These are phyloP conservation scores for Naganishia cerealis DNA, from an alignment of 1,284 basidiomycete species.

Conservation along the genomic window DNA sequence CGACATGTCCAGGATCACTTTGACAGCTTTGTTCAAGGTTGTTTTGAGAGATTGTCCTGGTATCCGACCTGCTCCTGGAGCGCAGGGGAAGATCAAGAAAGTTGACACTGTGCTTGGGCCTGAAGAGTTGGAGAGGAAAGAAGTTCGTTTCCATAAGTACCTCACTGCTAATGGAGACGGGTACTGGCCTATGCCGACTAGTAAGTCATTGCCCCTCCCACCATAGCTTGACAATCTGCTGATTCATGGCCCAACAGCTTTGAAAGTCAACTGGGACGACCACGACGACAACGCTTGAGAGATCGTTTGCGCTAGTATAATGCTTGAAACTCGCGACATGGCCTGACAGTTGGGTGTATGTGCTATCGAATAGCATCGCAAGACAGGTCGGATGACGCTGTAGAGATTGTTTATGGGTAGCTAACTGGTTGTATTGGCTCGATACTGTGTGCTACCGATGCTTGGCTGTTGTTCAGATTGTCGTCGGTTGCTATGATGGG, in stretches of 20 bases:
- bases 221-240: neutral
- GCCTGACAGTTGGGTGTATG: no score
- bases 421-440: no score
- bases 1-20: neutral
- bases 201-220: neutral
- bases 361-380: no score
- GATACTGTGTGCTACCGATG: no score
- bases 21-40: neutral
- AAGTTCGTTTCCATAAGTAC: slow-evolving; percentile 3
- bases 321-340: no score
- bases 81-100: slow-evolving; percentile 2
- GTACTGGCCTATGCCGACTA: neutral
- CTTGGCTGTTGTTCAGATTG: no score
- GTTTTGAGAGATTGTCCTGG: slow-evolving; percentile 3
- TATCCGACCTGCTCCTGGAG: slow-evolving; percentile 2
- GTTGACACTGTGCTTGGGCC: neutral
- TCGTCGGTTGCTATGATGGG: no score
- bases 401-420: no score
- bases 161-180: neutral
- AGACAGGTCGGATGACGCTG: no score
- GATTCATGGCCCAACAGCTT: neutral
- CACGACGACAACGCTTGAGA: neutral
- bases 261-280: slow-evolving; percentile 6
- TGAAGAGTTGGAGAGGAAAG: neutral
- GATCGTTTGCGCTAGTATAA: neutral